phyloP scores from a whole-genome alignment of 2,329 filamentous ascomycete genomes.

The Ophiostoma novo-ulmi region DNA sequence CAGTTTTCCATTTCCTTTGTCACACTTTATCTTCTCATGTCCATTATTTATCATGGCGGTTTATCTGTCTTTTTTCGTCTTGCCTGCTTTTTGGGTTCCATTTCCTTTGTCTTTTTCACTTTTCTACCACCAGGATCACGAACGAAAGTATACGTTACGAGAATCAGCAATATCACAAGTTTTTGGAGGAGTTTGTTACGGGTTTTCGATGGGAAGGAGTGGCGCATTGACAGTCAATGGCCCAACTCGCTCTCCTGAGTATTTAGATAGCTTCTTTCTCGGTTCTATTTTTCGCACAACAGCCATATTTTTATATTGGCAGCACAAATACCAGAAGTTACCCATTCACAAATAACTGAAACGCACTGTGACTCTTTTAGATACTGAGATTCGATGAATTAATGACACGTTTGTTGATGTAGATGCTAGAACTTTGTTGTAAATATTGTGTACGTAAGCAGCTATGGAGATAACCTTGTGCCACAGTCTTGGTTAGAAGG shows the following conservation, averaged over 20 bases:
- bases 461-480: not conserved
- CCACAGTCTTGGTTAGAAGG: not conserved
- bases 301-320: constrained; percentile 28
- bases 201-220: constrained; percentile 2
- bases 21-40: constrained; percentile 14
- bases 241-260: constrained; percentile 61
- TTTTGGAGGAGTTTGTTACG: constrained; percentile 30
- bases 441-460: not conserved
- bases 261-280: constrained; percentile 45
- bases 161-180: constrained; percentile 29
- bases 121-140: constrained; percentile 10
- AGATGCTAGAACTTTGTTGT: not conserved
- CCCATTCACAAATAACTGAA: constrained; percentile 48
- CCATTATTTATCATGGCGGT: constrained; percentile 11
- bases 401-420: not conserved
- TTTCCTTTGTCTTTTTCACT: constrained; percentile 24
- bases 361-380: not conserved
- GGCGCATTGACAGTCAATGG: constrained; percentile 22
- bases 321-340: constrained; percentile 61
- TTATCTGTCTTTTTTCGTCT: constrained; percentile 2
- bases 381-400: not conserved
- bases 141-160: constrained; percentile 23
- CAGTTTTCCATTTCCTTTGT: constrained; percentile 14
- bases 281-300: constrained; percentile 32
- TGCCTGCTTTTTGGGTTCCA: constrained; percentile 17